These are phyloP conservation scores for Solidago caesia DNA, from an alignment of 129 eudicot genomes.

Conservation along the genomic window DNA sequence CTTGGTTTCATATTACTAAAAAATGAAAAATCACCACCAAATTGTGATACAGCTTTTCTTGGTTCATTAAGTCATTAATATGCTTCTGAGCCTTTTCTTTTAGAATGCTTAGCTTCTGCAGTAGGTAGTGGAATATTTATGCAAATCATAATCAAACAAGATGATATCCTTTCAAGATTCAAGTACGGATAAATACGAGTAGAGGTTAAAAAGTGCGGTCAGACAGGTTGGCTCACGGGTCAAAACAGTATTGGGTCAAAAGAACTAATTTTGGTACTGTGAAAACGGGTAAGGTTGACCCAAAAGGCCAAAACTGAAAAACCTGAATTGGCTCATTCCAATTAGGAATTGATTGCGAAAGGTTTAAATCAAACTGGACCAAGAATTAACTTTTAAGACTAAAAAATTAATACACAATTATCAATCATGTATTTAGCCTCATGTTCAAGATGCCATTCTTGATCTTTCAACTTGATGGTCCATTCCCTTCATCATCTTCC, in stretches of 20 bases:
- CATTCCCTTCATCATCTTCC: too few species aligned
- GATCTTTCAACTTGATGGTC: too few species aligned
- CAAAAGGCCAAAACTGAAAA: too few species aligned
- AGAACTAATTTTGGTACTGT: not conserved
- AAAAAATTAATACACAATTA: too few species aligned
- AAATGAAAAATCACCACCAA: slow-evolving; percentile 66
- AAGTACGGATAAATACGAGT: too few species aligned
- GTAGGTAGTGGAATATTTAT: slow-evolving; percentile 47
- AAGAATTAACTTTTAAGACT: too few species aligned
- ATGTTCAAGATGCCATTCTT: too few species aligned
- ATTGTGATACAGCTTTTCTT: slow-evolving; percentile 71
- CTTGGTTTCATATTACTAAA: slow-evolving; percentile 52
- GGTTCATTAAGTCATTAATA: slow-evolving; percentile 83
- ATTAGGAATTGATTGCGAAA: too few species aligned
- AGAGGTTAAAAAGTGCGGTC: too few species aligned
- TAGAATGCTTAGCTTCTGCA: slow-evolving; percentile 34
- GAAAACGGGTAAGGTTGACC: not conserved
- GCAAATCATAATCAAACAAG: slow-evolving; percentile 24
- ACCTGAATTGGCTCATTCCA: too few species aligned
- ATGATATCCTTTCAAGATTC: not conserved
- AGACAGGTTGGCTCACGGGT: not conserved
- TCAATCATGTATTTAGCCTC: too few species aligned
- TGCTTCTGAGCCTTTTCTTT: slow-evolving; percentile 47
- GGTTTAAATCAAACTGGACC: too few species aligned
- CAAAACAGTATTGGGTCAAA: not conserved